A percentile compares a stretch with the other conserved stretches of the same genome.
Conservation (phyloP, 1,284 basidiomycete genomes). For the Bondarzewia mesenterica region DNA sequence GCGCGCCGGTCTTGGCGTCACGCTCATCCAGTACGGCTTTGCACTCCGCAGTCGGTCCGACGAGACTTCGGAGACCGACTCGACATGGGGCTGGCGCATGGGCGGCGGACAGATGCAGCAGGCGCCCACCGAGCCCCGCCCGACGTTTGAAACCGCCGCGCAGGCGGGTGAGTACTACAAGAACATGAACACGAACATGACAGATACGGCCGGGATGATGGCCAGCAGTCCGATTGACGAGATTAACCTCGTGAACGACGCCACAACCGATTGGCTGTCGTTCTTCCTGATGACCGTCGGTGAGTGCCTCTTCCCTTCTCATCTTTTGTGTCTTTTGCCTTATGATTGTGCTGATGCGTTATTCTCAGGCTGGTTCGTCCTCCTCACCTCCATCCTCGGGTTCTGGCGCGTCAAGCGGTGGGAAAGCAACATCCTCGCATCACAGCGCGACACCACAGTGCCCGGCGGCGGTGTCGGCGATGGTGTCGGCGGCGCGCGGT, state of each 20-base stretch:
- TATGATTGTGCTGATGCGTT: neutral
- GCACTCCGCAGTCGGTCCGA: constrained; percentile 53
- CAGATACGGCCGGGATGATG: constrained; percentile 10
- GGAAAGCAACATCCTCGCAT: constrained; percentile 64
- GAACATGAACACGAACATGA: constrained; percentile 22
- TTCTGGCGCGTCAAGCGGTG: constrained; percentile 91
- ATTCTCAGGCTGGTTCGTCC: constrained; percentile 76
- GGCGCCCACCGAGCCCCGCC: constrained; percentile 9
- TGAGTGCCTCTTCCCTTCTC: constrained; percentile 23
- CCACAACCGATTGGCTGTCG: constrained; percentile 80
- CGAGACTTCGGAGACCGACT: constrained; percentile 22
- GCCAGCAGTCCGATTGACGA: constrained; percentile 10
- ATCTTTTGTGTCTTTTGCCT: neutral
- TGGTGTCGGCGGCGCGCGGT: constrained; percentile 16
- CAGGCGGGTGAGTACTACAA: constrained; percentile 41
- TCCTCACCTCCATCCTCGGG: constrained; percentile 80
- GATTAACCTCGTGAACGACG: constrained; percentile 27
- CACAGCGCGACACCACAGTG: constrained; percentile 23
- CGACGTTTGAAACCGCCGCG: constrained; percentile 34
- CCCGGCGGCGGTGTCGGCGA: neutral
- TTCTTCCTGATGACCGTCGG: constrained; percentile 92
- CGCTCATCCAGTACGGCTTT: constrained; percentile 92
- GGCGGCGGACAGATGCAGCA: constrained; percentile 9
- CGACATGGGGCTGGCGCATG: constrained; percentile 15
- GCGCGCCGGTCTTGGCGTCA: constrained; percentile 90